These are phyloP conservation scores for Ganoderma lucidum DNA, from an alignment of 1,284 basidiomycete species.

Conservation along the genomic window DNA sequence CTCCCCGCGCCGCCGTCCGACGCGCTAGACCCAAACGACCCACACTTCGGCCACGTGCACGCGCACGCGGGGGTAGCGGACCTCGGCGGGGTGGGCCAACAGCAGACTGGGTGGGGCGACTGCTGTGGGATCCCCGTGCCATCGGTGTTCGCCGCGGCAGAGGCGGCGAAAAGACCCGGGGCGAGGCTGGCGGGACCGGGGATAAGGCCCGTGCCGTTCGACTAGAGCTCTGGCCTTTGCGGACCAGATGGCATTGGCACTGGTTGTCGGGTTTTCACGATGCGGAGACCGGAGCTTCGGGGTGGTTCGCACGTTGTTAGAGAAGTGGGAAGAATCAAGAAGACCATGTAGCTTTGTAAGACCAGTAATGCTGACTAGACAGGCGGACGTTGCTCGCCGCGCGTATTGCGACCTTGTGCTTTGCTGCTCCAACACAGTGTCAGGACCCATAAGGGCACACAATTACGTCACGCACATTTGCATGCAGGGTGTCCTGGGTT, in stretches of 20 bases:
- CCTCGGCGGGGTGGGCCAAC: conserved; percentile 55
- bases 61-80: conserved; percentile 49
- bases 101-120: conserved; percentile 84
- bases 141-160: conserved; percentile 79
- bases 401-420: neutral
- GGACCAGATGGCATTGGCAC: neutral
- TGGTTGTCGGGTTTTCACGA: neutral
- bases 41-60: conserved; percentile 67
- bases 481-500: neutral
- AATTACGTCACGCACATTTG: neutral
- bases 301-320: neutral
- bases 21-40: conserved; percentile 52
- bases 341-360: neutral
- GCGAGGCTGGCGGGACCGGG: conserved; percentile 60
- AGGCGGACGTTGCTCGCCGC: neutral
- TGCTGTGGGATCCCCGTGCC: conserved; percentile 94
- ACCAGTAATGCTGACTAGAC: neutral
- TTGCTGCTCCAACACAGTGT: too few relatives aligned
- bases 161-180: conserved; percentile 52
- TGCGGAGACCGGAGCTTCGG: neutral
- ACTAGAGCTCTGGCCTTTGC: conserved; percentile 46
- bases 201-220: conserved; percentile 86
- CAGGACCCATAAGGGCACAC: neutral
- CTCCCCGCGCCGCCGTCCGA: conserved; percentile 48
- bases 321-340: neutral